A percentile compares a stretch with the other conserved stretches of the same genome.
Evolutionary conservation across 1,284 basidiomycete genomes (phyloP).

Genomic region (Cryptococcus hybrid): DNA sequence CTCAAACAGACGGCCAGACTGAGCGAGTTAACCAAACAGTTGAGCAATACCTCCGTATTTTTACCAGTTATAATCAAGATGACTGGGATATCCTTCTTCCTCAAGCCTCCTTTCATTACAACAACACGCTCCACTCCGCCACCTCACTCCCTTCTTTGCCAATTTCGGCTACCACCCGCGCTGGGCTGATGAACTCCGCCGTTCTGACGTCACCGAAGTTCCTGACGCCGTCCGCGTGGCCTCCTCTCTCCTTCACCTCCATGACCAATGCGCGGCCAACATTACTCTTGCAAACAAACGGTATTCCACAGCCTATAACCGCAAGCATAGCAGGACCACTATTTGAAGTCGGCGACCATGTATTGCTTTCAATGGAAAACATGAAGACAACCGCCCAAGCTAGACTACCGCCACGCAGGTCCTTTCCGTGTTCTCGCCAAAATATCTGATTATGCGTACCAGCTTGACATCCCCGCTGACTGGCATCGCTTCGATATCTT

Average conservation of each 20-base stretch:
- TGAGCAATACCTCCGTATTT: conserved; percentile 47
- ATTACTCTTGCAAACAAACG: background rate
- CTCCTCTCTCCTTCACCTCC: background rate
- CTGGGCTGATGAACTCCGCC: background rate
- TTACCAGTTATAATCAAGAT: conserved; percentile 47
- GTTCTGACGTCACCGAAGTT: background rate
- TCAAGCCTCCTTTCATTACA: conserved; percentile 54
- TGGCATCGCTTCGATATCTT: background rate
- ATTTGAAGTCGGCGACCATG: conserved; percentile 45
- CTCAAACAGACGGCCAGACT: conserved; percentile 56
- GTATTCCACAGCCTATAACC: background rate
- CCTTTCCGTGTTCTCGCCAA: background rate
- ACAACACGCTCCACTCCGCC: conserved; percentile 49
- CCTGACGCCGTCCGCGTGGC: background rate
- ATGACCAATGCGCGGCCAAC: background rate
- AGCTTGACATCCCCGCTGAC: background rate
- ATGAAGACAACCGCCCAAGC: conserved; percentile 52
- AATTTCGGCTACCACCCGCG: conserved; percentile 48
- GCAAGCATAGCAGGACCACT: background rate
- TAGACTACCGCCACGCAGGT: conserved; percentile 19
- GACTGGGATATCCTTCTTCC: conserved; percentile 54
- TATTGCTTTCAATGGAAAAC: conserved; percentile 48
- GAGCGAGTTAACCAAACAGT: conserved; percentile 52
- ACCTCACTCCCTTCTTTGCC: conserved; percentile 51
- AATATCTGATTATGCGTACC: background rate